These are phyloP conservation scores for Bruguiera parviflora DNA, from an alignment of 345 rosid species.

Conservation along the genomic window DNA sequence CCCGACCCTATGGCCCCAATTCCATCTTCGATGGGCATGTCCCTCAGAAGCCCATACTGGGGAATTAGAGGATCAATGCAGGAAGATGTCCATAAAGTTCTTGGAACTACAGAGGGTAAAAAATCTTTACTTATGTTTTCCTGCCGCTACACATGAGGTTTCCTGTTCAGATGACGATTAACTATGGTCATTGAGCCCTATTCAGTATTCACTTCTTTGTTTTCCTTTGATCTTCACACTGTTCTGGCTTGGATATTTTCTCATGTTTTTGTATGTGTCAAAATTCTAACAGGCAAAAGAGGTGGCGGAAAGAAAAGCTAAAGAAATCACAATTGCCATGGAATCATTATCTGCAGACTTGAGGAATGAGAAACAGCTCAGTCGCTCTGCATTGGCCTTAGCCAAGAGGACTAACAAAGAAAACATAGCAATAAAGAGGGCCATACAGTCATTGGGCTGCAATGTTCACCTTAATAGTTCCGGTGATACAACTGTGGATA, in stretches of 20 bases:
- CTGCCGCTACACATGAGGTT: background rate
- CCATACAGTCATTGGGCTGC: conserved; percentile 83
- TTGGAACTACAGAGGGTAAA: conserved; percentile 73
- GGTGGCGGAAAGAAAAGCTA: conserved; percentile 61
- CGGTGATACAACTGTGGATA: conserved; percentile 57
- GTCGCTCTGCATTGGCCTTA: conserved; percentile 54
- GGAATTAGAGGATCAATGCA: conserved; percentile 67
- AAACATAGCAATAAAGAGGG: conserved; percentile 59
- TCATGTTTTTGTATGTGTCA: background rate
- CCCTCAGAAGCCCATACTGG: conserved; percentile 73
- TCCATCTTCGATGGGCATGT: conserved; percentile 98
- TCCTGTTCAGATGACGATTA: no score
- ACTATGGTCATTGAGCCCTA: no score
- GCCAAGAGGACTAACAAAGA: conserved; percentile 74
- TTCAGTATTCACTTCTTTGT: no score
- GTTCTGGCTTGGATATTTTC: background rate
- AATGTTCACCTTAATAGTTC: conserved; percentile 61
- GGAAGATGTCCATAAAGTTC: conserved; percentile 54
- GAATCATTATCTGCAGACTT: conserved; percentile 60
- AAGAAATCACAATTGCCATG: conserved; percentile 40
- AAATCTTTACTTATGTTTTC: conserved; percentile 8
- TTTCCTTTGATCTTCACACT: background rate
- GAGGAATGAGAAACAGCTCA: conserved; percentile 56
- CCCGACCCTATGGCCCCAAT: conserved; percentile 94
- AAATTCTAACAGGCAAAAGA: conserved; percentile 64